Conservation (phyloP, 208 protist genomes). For the Leishmania braziliensis region DNA sequence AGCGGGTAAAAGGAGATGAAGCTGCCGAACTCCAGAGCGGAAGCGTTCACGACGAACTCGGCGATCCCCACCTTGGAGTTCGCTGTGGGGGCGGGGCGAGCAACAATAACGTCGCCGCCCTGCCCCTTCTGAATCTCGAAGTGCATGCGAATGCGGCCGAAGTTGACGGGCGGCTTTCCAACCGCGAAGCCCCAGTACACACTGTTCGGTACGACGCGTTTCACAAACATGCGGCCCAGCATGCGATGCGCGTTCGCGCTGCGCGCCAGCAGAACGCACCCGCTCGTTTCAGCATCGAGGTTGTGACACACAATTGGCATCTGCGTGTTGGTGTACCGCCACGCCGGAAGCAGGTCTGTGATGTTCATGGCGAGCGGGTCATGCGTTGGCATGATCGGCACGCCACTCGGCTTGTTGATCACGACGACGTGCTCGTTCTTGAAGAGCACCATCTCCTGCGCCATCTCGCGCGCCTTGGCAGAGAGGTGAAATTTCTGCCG, state of each 20-base stretch:
- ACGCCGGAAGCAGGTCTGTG: conserved; percentile 84
- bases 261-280: conserved; percentile 89
- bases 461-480: conserved; percentile 63
- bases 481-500: conserved; percentile 65
- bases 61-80: conserved; percentile 83
- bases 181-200: conserved; percentile 93
- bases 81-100: conserved; percentile 73
- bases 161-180: conserved; percentile 85
- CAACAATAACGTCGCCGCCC: conserved; percentile 80
- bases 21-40: conserved; percentile 82
- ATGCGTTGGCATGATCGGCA: conserved; percentile 90
- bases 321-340: conserved; percentile 81
- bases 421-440: conserved; percentile 95
- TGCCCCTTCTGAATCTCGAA: conserved; percentile 82
- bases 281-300: conserved; percentile 90
- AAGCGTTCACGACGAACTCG: conserved; percentile 92
- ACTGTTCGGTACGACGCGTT: conserved; percentile 90
- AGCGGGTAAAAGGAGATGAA: conserved; percentile 93
- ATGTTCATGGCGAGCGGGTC: conserved; percentile 89
- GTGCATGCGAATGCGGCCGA: conserved; percentile 92
- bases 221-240: conserved; percentile 90
- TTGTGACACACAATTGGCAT: conserved; percentile 90
- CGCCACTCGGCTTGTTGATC: conserved; percentile 92
- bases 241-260: conserved; percentile 81
- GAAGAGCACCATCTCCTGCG: conserved; percentile 93